phyloP scores from a whole-genome alignment of 2,329 filamentous ascomycete species.

The Xylaria sp. region DNA sequence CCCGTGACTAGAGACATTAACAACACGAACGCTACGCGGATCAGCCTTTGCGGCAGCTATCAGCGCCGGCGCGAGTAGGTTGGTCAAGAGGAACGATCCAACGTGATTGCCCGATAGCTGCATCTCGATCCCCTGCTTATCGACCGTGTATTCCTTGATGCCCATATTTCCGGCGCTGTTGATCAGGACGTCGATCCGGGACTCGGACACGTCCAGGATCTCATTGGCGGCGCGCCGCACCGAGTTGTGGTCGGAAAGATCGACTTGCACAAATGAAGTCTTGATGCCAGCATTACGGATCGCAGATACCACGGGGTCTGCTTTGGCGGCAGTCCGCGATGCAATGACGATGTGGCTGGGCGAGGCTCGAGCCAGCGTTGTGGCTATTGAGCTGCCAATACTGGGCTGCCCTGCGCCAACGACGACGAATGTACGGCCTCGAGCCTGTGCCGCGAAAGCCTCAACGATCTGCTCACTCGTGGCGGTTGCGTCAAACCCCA shows the following conservation, averaged over 20 bases:
- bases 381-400: slow-evolving; percentile 30
- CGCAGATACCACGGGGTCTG: slow-evolving; percentile 26
- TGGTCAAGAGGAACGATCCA: slow-evolving; percentile 54
- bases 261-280: slow-evolving; percentile 33
- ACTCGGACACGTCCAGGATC: slow-evolving; percentile 19
- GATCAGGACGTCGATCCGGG: slow-evolving; percentile 34
- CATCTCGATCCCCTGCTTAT: slow-evolving; percentile 42
- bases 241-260: slow-evolving; percentile 32
- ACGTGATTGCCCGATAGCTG: slow-evolving; percentile 55
- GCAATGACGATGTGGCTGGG: slow-evolving; percentile 33
- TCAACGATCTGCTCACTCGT: slow-evolving; percentile 32
- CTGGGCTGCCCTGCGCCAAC: slow-evolving; percentile 30
- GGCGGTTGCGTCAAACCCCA: slow-evolving; percentile 24
- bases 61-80: slow-evolving; percentile 46
- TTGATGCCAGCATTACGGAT: slow-evolving; percentile 29
- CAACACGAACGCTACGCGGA: slow-evolving; percentile 6
- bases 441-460: slow-evolving; percentile 28
- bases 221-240: slow-evolving; percentile 31
- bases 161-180: slow-evolving; percentile 36
- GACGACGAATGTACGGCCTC: slow-evolving; percentile 31
- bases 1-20: slow-evolving; percentile 49
- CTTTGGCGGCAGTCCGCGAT: slow-evolving; percentile 29
- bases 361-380: slow-evolving; percentile 27
- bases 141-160: slow-evolving; percentile 31
- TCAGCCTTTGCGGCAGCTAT: neutral